phyloP scores from a whole-genome alignment of 768 basidiomycete species.

The Thelephora ganbajun region DNA sequence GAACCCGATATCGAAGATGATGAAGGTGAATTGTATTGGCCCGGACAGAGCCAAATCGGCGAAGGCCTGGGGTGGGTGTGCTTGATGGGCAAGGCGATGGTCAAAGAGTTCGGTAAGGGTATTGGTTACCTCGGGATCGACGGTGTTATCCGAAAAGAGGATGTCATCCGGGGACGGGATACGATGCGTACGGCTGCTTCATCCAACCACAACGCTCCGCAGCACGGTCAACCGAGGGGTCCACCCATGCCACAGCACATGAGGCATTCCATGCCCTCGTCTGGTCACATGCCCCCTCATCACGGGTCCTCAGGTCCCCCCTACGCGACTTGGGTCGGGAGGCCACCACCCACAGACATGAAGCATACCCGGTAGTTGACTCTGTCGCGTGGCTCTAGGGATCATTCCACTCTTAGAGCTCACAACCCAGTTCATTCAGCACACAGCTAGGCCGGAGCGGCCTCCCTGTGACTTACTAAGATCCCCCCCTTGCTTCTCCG shows the following conservation, averaged over 20 bases:
- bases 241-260: conserved; percentile 4
- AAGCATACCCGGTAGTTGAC: too few species aligned
- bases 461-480: too few species aligned
- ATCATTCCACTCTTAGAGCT: too few species aligned
- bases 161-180: neutral
- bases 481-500: too few species aligned
- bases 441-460: too few species aligned
- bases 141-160: conserved; percentile 61
- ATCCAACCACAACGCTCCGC: neutral
- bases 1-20: conserved; percentile 78
- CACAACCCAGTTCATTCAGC: too few species aligned
- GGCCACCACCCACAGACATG: too few species aligned
- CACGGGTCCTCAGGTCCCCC: too few species aligned
- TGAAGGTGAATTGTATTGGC: conserved; percentile 81
- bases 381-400: too few species aligned
- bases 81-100: conserved; percentile 76
- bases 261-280: conserved; percentile 6
- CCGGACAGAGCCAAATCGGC: conserved; percentile 54
- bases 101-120: conserved; percentile 64
- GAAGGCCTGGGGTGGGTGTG: conserved; percentile 84
- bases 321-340: too few species aligned
- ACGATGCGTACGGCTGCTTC: neutral
- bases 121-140: conserved; percentile 61
- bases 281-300: neutral
- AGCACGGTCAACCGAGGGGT: neutral